These are phyloP conservation scores for Lepidium sativum DNA, from an alignment of 345 rosid species.

Conservation along the genomic window DNA sequence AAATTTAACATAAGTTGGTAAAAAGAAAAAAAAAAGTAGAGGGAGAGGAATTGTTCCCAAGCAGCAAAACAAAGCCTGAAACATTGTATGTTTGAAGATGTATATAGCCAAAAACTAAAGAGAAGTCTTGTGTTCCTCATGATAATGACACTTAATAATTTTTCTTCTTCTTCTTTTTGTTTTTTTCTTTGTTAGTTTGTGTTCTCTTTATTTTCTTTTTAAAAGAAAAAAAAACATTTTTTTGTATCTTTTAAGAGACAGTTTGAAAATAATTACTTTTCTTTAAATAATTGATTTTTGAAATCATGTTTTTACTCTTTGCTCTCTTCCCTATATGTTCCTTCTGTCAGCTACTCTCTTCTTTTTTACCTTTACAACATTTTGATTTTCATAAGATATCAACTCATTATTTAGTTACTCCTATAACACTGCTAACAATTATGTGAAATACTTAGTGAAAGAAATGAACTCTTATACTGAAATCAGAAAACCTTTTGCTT, in stretches of 20 bases:
- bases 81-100: constrained; percentile 11
- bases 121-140: constrained; percentile 23
- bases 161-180: no score
- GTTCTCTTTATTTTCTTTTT: neutral
- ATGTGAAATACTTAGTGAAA: neutral
- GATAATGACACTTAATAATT: constrained; percentile 29
- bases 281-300: constrained; percentile 1
- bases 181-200: constrained; percentile 11
- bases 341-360: constrained; percentile 25
- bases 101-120: constrained; percentile 18
- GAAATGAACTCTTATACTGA: neutral
- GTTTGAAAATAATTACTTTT: neutral
- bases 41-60: constrained; percentile 25
- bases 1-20: constrained; percentile 18
- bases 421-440: neutral
- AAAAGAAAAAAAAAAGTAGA: constrained; percentile 1
- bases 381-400: neutral
- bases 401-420: no score
- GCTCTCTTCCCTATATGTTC: constrained; percentile 28
- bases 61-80: constrained; percentile 26
- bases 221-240: neutral
- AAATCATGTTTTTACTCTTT: constrained; percentile 1
- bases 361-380: neutral
- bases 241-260: constrained; percentile 8
- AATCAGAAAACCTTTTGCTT: no score